Percentiles rank a stretch among this genome's conserved stretches.
Conservation (phyloP, 106 monocot genomes). For the Chionographis japonica region DNA sequence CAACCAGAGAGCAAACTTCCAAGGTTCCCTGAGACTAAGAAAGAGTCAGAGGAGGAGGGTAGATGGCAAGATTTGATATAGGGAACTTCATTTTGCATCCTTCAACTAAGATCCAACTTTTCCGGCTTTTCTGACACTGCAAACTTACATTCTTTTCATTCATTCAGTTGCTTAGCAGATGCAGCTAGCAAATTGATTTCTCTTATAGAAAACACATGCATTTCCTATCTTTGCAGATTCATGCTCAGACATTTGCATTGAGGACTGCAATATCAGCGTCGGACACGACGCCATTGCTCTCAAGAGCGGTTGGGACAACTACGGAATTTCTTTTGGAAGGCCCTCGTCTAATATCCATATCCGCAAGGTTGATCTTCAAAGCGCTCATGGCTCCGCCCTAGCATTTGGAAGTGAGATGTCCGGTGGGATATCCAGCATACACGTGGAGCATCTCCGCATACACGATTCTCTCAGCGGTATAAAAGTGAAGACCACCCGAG, state of each 20-base stretch:
- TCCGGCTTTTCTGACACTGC: no score
- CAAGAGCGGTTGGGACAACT: slow-evolving; percentile 92
- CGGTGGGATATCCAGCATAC: slow-evolving; percentile 68
- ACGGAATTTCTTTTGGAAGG: slow-evolving; percentile 57
- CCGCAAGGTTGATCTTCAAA: slow-evolving; percentile 36
- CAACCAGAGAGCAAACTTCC: no score
- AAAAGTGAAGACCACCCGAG: slow-evolving; percentile 58
- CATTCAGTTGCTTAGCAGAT: not conserved
- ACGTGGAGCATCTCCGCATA: slow-evolving; percentile 33
- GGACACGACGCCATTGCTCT: slow-evolving; percentile 68
- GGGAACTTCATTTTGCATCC: no score
- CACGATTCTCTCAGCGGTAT: slow-evolving; percentile 50
- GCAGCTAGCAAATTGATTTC: no score
- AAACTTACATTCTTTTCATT: no score
- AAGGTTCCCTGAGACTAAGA: no score
- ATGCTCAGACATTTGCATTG: slow-evolving; percentile 62
- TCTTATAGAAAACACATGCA: not conserved
- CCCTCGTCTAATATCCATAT: slow-evolving; percentile 59
- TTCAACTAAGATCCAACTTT: no score
- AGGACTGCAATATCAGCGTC: slow-evolving; percentile 55
- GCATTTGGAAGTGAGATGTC: slow-evolving; percentile 96
- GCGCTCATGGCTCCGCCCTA: slow-evolving; percentile 54
- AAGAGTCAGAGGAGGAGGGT: no score
- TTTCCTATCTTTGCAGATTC: slow-evolving; percentile 49
- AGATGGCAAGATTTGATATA: no score